Percentiles rank a stretch among this genome's conserved stretches.
Conservation (phyloP, 2,329 filamentous ascomycete species). For the Epichloe bromicola region DNA sequence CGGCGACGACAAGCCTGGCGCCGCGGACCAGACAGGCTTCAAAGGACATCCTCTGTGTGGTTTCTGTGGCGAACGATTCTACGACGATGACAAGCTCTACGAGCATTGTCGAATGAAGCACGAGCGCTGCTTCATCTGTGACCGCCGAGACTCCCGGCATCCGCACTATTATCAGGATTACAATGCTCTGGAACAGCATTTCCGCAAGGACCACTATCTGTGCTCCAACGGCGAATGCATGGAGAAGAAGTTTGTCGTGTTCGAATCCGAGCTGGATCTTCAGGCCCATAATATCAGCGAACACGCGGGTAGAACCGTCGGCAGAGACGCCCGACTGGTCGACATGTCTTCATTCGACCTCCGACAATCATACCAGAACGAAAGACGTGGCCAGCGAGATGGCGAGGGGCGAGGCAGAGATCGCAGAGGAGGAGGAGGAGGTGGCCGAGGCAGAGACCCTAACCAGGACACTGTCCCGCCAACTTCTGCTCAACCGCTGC, state of each 20-base stretch:
- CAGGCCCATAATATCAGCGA: slow-evolving; percentile 83
- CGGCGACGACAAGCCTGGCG: slow-evolving; percentile 83
- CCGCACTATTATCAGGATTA: slow-evolving; percentile 92
- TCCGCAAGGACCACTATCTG: slow-evolving; percentile 73
- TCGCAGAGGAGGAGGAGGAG: slow-evolving; percentile 27
- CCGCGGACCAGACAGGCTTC: slow-evolving; percentile 87
- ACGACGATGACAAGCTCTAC: slow-evolving; percentile 90
- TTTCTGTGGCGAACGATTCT: slow-evolving; percentile 86
- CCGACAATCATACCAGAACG: slow-evolving; percentile 56
- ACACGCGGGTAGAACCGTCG: slow-evolving; percentile 75
- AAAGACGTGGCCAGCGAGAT: slow-evolving; percentile 24
- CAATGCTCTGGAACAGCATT: slow-evolving; percentile 73
- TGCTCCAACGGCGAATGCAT: slow-evolving; percentile 78
- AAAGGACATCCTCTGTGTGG: slow-evolving; percentile 89
- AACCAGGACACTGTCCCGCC: slow-evolving; percentile 69
- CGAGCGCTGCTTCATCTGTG: slow-evolving; percentile 90
- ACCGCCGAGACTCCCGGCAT: slow-evolving; percentile 52
- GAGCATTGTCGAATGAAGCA: slow-evolving; percentile 88
- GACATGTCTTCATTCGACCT: slow-evolving; percentile 81
- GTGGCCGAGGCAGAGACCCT: slow-evolving; percentile 62
- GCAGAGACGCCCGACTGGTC: slow-evolving; percentile 71
- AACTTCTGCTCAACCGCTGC: slow-evolving; percentile 66
- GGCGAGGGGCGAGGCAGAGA: slow-evolving; percentile 27
- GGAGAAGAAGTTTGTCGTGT: slow-evolving; percentile 97
- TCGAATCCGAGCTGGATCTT: slow-evolving; percentile 85